Conservation (phyloP, 2,329 filamentous ascomycete genomes). For the Diplodia seriata region DNA sequence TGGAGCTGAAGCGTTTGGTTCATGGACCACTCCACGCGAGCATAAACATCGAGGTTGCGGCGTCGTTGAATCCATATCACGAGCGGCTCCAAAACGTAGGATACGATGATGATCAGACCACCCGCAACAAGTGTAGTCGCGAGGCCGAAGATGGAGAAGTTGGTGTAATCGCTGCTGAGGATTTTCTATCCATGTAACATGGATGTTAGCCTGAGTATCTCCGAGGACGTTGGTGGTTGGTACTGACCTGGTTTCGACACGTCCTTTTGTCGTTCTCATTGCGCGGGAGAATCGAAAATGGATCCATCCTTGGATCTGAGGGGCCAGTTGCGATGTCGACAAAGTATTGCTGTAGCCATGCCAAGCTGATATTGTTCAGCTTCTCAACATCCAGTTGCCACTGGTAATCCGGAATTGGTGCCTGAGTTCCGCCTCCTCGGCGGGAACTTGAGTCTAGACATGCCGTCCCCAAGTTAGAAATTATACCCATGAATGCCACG, state of each 20-base stretch:
- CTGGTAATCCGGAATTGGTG: conserved; percentile 27
- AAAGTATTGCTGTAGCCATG: conserved; percentile 28
- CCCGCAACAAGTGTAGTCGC: conserved; percentile 37
- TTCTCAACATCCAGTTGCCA: conserved; percentile 36
- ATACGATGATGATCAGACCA: conserved; percentile 36
- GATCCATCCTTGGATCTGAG: background rate
- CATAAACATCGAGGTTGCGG: conserved; percentile 27
- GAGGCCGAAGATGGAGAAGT: conserved; percentile 39
- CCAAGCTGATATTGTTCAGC: conserved; percentile 27
- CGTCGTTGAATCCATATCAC: conserved; percentile 32
- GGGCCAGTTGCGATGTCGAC: conserved; percentile 25
- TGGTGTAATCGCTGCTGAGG: conserved; percentile 34
- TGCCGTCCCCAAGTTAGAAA: background rate
- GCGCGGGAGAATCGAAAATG: background rate
- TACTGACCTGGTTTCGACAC: conserved; percentile 3
- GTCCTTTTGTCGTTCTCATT: background rate
- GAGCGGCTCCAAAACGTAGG: conserved; percentile 22
- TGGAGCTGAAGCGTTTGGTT: conserved; percentile 33
- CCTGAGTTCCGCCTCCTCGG: conserved; percentile 14
- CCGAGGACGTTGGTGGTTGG: background rate
- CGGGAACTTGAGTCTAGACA: conserved; percentile 20
- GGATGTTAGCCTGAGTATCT: background rate
- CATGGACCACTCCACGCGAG: conserved; percentile 34
- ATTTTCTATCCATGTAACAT: conserved; percentile 32
- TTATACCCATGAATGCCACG: background rate